Evolutionary conservation across 345 rosid species (phyloP), one percentile per base, ranked within the genome.

Genomic region (Eucalyptus viminalis): DNA sequence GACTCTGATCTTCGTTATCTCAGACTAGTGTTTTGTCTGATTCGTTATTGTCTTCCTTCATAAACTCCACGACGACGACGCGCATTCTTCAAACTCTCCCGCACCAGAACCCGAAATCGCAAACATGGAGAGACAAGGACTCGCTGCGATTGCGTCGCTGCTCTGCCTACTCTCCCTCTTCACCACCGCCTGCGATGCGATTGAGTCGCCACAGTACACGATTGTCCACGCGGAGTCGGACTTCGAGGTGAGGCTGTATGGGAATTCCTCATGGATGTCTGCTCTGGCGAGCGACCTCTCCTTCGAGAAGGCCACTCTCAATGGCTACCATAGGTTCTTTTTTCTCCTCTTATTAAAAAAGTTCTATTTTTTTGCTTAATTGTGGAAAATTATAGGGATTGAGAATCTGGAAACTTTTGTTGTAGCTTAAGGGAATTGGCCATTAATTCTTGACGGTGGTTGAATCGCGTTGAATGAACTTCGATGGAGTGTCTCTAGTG

Each of bases 201-300:
- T 87, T 83, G 96, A 96, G 72, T 92, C 94, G 4, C 97, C 96
- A 5, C 92, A 89, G 44, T 96, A 93, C 91, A 90, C 90, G 47
- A 91, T 95, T 34, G 92, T 94, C 22, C 96, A 94, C 69, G 47
- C 25, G 1, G 96, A 95, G 83, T 95, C 96, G 8, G 95, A 96
- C 90, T 96, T 96, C 86, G 95, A 94, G 87, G 91, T 96, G 91
- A 93, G 97, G 62, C 92, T 89, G 72, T 95, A 96, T 87, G 37
- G 86, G 25, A 88, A 89, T 4, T 93, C 97, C 72, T 90, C 92
- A 11, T 96, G 98, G 98, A 93, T 96, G 92, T 90, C 97, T 45
- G 96, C 95, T 27, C 88, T 60, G 14, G 93, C 89, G 11, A 86
- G 90, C 44, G 91, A 94, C 86, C 89, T 95, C 88, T 96, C 97